Percentiles rank a stretch among this genome's conserved stretches.
phyloP scores from a whole-genome alignment of 805 yeast species.

The Pichia cabralensis region DNA sequence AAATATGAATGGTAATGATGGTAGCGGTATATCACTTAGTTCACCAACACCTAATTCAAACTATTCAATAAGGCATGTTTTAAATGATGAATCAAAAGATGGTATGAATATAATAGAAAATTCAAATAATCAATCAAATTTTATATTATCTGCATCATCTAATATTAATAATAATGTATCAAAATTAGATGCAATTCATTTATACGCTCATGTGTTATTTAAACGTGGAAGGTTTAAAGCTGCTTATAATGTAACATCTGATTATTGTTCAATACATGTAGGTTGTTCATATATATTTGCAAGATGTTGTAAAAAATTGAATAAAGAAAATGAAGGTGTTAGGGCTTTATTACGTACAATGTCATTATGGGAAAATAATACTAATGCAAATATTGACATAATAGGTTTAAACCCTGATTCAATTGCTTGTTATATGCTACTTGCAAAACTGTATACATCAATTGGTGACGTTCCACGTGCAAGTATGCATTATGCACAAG shows the following conservation, averaged over 20 bases:
- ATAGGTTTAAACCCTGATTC: slow-evolving; percentile 63
- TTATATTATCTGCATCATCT: too few species aligned
- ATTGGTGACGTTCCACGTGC: slow-evolving; percentile 57
- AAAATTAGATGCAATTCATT: slow-evolving; percentile 46
- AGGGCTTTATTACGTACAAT: slow-evolving; percentile 33
- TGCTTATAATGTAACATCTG: slow-evolving; percentile 42
- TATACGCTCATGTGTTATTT: slow-evolving; percentile 59
- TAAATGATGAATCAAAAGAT: neutral
- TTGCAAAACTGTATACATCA: slow-evolving; percentile 58
- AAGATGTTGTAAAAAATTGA: slow-evolving; percentile 48
- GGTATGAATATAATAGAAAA: neutral
- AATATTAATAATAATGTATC: slow-evolving; percentile 30
- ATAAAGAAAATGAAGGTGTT: slow-evolving; percentile 52
- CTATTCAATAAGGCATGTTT: too few species aligned
- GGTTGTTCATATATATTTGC: slow-evolving; percentile 77
- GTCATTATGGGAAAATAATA: slow-evolving; percentile 27
- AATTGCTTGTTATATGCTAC: slow-evolving; percentile 55
- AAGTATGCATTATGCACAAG: slow-evolving; percentile 55
- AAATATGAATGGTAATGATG: neutral
- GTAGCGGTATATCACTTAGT: too few species aligned
- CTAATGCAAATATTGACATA: neutral
- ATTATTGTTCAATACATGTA: slow-evolving; percentile 37
- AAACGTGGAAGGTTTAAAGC: slow-evolving; percentile 51
- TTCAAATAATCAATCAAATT: neutral
- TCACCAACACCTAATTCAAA: too few species aligned